Evolutionary conservation across 148 eudicot species (phyloP), one percentile per base, ranked within the genome.

Genomic region (Arctostaphylos glauca): DNA sequence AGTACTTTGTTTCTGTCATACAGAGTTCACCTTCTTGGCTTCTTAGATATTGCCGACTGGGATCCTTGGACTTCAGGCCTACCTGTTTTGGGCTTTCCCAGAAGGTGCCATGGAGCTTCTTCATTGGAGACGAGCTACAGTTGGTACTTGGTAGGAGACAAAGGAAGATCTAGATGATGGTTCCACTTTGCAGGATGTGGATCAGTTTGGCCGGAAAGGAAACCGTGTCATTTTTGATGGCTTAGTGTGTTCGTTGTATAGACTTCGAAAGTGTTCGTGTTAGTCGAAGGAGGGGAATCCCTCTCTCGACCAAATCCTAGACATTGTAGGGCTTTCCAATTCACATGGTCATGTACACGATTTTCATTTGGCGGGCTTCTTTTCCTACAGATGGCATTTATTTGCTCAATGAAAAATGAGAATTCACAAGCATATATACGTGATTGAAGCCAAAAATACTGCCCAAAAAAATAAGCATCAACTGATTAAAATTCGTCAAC

Each of bases 131-230:
- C 5, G 12, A 64, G 70, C 70, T 64, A 38, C 14, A n/a, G 70
- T 64, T 64, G 41, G 38, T 31, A 31, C 38, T 31, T 0, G 41
- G 41, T 21, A 23, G 41, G 70, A 64, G 70, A 64, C 31, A 21
- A 38, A 64, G 70, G 70, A 64, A 64, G 41, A 58, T 58, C 23
- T 58, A 58, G 64, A 58, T 58, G 64, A 58, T 58, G 64, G 64
- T 8, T 58, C 19, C 21, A 16, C 19, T 19, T 58, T 18, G 64
- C 6, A 16, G 5, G 23, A 58, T 19, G 64, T 19, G 64, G 64
- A n/a, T 19, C 64, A 64, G 41, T 64, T 64, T 64, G 25, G 41
- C 4, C 0, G 70, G 13, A 9, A 64, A 64, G 70, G 41, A 64
- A 64, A n/a, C 13, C 5, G 31, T 23, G 70, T 64, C 70, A 64